These are phyloP conservation scores for Haematococcus lacustris DNA, from an alignment of 139 green algal genomes.

Conservation along the genomic window DNA sequence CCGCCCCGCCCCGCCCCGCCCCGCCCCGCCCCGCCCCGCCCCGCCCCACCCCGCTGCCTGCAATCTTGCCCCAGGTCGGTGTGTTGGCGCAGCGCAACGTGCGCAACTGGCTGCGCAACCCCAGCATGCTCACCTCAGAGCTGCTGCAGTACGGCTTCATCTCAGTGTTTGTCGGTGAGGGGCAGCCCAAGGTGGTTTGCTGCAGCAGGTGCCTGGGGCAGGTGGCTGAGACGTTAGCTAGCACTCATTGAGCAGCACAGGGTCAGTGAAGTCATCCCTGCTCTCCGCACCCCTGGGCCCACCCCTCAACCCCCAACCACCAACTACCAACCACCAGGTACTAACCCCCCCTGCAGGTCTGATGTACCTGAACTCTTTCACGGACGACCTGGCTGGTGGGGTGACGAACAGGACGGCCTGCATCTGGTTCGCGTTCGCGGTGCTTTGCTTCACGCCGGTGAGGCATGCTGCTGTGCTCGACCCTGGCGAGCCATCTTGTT, in stretches of 20 bases:
- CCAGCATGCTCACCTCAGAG: conserved; percentile 24
- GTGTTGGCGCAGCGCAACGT: conserved; percentile 12
- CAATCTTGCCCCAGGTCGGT: conserved; percentile 2
- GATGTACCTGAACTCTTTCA: conserved; percentile 17
- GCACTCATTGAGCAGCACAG: no score
- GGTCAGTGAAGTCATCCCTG: no score
- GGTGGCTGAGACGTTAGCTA: neutral
- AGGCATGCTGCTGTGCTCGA: neutral
- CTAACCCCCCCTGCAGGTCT: no score
- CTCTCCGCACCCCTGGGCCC: no score
- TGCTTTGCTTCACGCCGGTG: conserved; percentile 32
- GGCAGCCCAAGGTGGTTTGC: conserved; percentile 14
- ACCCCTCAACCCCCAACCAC: no score
- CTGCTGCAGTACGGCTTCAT: conserved; percentile 30
- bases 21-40: no score
- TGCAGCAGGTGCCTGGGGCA: neutral
- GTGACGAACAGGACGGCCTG: conserved; percentile 21
- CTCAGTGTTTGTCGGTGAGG: conserved; percentile 19
- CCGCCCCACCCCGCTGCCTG: neutral
- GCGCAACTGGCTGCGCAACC: conserved; percentile 25
- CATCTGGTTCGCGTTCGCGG: conserved; percentile 34
- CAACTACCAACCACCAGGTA: no score
- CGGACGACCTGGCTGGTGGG: conserved; percentile 5
- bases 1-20: no score
- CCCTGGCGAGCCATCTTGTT: no score